Evolutionary conservation across 176 grass and related monocot genomes (phyloP).

Genomic region (Zoysia pacifica): DNA sequence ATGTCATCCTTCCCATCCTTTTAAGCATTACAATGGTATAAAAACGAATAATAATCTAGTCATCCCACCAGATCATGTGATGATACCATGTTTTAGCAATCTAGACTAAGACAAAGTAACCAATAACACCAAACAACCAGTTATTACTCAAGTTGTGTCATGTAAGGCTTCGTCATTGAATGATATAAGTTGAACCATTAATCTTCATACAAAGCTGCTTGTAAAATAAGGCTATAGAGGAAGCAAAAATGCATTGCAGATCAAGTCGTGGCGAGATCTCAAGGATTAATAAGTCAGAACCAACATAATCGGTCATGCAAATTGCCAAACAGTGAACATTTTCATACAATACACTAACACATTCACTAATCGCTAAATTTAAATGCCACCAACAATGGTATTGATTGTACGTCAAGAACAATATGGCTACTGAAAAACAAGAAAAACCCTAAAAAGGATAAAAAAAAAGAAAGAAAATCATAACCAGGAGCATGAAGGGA

Average conservation of each 20-base stretch:
- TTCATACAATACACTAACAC: neutral
- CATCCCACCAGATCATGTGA: neutral
- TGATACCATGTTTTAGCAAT: neutral
- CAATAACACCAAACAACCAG: neutral
- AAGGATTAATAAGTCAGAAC: neutral
- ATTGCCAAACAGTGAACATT: conserved; percentile 10
- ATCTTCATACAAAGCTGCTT: neutral
- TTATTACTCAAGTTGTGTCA: neutral
- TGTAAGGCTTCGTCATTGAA: conserved; percentile 5
- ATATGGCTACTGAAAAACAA: neutral
- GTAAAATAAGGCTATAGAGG: neutral
- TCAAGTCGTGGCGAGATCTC: neutral
- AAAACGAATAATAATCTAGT: neutral
- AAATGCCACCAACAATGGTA: conserved; percentile 17
- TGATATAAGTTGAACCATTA: neutral
- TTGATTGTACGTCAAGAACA: conserved; percentile 12
- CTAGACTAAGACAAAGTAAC: neutral
- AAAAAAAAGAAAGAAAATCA: neutral
- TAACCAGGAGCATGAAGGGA: conserved; percentile 9
- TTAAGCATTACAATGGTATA: neutral
- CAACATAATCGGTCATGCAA: neutral
- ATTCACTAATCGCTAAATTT: neutral
- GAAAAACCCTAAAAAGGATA: too few relatives aligned
- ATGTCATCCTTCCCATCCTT: neutral
- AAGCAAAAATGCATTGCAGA: neutral